Conservation (phyloP, 306 rosid genomes). For the Quercus glauca region DNA sequence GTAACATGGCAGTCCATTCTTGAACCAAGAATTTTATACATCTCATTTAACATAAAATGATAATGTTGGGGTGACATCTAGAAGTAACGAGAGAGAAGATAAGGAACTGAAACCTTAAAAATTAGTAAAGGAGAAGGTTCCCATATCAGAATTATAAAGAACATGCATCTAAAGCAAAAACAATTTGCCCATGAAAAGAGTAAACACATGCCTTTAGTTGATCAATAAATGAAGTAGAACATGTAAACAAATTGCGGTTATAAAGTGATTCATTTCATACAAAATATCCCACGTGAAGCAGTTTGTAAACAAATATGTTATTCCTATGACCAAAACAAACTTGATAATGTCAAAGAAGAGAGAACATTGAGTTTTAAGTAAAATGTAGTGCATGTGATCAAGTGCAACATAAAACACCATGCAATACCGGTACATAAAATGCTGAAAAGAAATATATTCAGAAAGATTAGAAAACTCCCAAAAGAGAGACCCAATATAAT, state of each 20-base stretch:
- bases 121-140: background rate
- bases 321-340: background rate
- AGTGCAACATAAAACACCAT: conserved; percentile 23
- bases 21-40: background rate
- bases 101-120: background rate
- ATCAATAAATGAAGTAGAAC: background rate
- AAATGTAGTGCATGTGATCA: conserved; percentile 4
- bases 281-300: background rate
- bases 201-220: background rate
- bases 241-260: background rate
- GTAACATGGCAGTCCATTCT: background rate
- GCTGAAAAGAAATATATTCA: background rate
- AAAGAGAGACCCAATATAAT: background rate
- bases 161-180: background rate
- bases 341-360: background rate
- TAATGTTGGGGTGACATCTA: background rate
- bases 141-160: background rate
- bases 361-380: background rate
- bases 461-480: background rate
- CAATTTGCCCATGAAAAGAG: background rate
- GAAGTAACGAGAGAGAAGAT: background rate
- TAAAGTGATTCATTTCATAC: background rate
- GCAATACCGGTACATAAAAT: conserved; percentile 25
- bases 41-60: background rate
- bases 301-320: background rate